Conservation (phyloP, 345 rosid species). For the Xanthoceras sorbifolium region DNA sequence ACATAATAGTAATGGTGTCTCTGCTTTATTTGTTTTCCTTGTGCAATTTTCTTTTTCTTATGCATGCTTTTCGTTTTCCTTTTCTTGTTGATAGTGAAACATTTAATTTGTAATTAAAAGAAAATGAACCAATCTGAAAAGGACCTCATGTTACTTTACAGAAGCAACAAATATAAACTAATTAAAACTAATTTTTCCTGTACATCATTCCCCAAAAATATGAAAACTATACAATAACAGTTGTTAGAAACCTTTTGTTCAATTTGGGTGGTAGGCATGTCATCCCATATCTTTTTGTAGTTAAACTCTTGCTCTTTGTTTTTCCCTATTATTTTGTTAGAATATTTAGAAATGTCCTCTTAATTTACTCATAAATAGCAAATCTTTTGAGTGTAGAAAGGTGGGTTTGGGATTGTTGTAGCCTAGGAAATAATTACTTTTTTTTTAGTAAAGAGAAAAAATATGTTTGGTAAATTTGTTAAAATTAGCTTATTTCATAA, state of each 20-base stretch:
- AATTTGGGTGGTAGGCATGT: not conserved
- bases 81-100: not conserved
- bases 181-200: not conserved
- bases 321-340: not conserved
- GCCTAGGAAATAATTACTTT: not conserved
- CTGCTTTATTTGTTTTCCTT: not conserved
- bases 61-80: not conserved
- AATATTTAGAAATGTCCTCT: not conserved
- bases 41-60: not conserved
- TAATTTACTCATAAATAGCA: not conserved
- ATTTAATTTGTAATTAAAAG: no score
- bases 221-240: not conserved
- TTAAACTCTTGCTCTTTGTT: not conserved
- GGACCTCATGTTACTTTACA: not conserved
- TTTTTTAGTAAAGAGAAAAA: not conserved
- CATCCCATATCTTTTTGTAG: not conserved
- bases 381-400: not conserved
- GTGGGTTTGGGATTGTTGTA: not conserved
- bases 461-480: no score
- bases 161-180: not conserved
- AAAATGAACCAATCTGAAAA: not conserved
- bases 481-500: no score
- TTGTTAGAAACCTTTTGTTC: not conserved
- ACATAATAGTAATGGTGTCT: not conserved
- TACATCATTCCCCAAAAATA: not conserved